Percentiles rank a stretch among this genome's conserved stretches.
phyloP scores from a whole-genome alignment of 2,329 filamentous ascomycete species.

The Diaporthe sp. region DNA sequence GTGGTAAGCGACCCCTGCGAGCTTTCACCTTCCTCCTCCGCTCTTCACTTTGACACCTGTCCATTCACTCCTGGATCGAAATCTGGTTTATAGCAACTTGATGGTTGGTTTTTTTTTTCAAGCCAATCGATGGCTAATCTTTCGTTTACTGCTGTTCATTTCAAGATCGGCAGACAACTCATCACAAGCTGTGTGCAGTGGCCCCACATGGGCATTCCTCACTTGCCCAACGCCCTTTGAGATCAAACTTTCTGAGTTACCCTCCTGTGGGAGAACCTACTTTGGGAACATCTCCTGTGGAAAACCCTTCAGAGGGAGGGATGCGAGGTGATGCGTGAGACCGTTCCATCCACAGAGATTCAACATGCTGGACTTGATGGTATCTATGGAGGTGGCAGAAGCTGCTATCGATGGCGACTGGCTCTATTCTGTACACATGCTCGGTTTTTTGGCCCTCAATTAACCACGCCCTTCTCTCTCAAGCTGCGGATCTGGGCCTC shows the following conservation, averaged over 20 bases:
- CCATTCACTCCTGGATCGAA: not conserved
- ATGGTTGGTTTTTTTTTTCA: no score
- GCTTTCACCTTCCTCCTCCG: not conserved
- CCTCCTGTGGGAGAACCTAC: no score
- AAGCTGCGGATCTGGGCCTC: slow-evolving; percentile 69
- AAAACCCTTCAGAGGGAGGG: no score
- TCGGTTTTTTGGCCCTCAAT: slow-evolving; percentile 33
- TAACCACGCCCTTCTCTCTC: slow-evolving; percentile 74
- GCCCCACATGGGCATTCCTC: no score
- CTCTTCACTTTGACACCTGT: not conserved
- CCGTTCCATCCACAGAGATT: not conserved
- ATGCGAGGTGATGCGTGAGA: not conserved
- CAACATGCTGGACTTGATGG: not conserved
- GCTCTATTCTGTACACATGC: slow-evolving; percentile 42
- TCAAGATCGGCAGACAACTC: not conserved
- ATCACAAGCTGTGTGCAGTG: not conserved
- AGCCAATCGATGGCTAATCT: no score
- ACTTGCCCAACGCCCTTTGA: no score
- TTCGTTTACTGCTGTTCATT: not conserved
- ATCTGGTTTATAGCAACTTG: no score
- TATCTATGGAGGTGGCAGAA: not conserved
- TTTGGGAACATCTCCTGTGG: no score
- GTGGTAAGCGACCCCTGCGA: not conserved
- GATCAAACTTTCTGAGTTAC: no score
- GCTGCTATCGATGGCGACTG: not conserved